Percentiles rank a stretch among this genome's conserved stretches.
These are phyloP conservation scores for Zygotorulaspora chibaensis DNA, from an alignment of 805 yeast species.

Conservation along the genomic window DNA sequence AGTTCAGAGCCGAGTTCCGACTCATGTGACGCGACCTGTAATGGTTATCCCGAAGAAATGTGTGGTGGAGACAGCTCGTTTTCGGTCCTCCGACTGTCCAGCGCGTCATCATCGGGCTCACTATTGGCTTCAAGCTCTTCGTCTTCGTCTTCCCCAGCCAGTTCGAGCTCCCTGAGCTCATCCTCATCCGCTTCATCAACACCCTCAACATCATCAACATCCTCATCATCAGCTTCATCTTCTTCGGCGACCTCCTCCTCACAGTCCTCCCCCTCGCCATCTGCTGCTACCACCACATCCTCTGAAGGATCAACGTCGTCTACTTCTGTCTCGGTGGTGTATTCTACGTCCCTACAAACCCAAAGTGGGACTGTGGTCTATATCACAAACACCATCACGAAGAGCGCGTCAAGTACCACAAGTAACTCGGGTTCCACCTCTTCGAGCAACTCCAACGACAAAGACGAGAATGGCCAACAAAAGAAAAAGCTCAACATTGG, in stretches of 20 bases:
- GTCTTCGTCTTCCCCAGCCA: too few species aligned
- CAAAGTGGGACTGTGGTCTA: slow-evolving; percentile 31
- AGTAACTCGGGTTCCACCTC: slow-evolving; percentile 9
- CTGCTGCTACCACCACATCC: slow-evolving; percentile 13
- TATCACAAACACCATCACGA: slow-evolving; percentile 28
- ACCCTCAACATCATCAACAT: slow-evolving; percentile 20
- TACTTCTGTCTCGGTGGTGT: slow-evolving; percentile 14
- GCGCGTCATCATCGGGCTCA: slow-evolving; percentile 7
- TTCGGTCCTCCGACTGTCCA: slow-evolving; percentile 41
- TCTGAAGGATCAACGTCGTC: slow-evolving; percentile 10
- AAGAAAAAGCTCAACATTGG: slow-evolving; percentile 39
- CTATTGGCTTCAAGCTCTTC: slow-evolving; percentile 11
- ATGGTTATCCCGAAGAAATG: slow-evolving; percentile 51
- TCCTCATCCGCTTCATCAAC: slow-evolving; percentile 13
- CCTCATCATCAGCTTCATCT: slow-evolving; percentile 19
- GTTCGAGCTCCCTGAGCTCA: slow-evolving; percentile 8
- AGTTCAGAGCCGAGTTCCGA: slow-evolving; percentile 13
- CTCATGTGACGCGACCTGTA: slow-evolving; percentile 40
- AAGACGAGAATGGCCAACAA: slow-evolving; percentile 4
- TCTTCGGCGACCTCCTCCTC: slow-evolving; percentile 18
- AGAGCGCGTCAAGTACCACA: slow-evolving; percentile 16
- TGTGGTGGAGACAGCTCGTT: slow-evolving; percentile 61
- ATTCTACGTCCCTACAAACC: slow-evolving; percentile 24
- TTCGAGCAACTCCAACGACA: slow-evolving; percentile 8
- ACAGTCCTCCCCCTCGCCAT: slow-evolving; percentile 22